Evolutionary conservation across 345 rosid species (phyloP).

Genomic region (Eucalyptus sideroxylon): DNA sequence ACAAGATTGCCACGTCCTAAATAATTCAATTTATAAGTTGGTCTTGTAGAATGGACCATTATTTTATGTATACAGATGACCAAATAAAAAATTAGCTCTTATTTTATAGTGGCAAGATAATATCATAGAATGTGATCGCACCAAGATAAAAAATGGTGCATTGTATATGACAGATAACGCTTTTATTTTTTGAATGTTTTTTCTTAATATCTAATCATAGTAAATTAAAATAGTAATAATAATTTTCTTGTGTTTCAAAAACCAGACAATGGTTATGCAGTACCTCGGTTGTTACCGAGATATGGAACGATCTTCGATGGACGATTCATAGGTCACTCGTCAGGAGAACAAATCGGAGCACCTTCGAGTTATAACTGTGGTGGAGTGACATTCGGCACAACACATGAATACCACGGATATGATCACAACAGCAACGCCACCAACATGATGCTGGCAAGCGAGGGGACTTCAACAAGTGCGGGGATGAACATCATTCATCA

Average conservation of each 20-base stretch:
- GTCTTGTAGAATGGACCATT: neutral
- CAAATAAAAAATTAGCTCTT: neutral
- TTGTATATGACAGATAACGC: neutral
- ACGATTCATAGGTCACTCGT: neutral
- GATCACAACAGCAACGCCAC: neutral
- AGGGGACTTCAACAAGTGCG: neutral
- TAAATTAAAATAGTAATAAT: neutral
- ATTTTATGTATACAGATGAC: neutral
- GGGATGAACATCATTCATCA: neutral
- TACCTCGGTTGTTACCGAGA: neutral
- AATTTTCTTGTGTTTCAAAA: neutral
- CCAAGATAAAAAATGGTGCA: neutral
- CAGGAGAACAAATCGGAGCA: neutral
- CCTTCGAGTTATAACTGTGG: neutral
- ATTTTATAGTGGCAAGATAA: neutral
- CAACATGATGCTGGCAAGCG: neutral
- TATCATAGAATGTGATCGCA: neutral
- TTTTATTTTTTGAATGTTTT: neutral
- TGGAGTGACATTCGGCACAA: neutral
- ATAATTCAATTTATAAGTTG: neutral
- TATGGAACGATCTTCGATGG: neutral
- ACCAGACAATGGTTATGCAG: neutral
- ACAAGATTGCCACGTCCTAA: neutral
- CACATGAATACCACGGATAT: neutral
- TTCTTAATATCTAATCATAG: neutral